Base-by-base conservation (phyloP, 2,329 filamentous ascomycete species). In the Claviceps quebecensis region DNA sequence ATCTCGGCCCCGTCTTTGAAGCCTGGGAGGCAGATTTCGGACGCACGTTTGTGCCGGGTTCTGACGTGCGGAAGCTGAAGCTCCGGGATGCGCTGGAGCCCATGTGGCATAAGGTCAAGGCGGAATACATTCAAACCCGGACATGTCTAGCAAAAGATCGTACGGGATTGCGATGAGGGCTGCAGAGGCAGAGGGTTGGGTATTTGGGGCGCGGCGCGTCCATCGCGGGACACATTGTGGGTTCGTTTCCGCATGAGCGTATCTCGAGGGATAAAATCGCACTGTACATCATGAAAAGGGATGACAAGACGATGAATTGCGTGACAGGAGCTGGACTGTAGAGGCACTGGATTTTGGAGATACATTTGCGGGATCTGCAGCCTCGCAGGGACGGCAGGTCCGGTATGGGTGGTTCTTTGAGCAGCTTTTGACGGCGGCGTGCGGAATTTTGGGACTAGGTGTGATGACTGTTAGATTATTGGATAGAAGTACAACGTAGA, bases 21-120 rank as follows among this genome's bases (percentile, higher is more conserved):
- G 65, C 63, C 0, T 77, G 71, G 71, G 74, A 77, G 57, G 74
- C 74, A 5, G 74, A 76, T 54, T 76, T 76, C 53, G 73, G 73
- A 6, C 70, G 74, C 16, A 77, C 74, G 0, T 77, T 70, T 54
- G 72, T 77, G 3, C 65, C 77, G 0, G 73, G 72, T 4, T 53
- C 67, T 47, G 72, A 76, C 49, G 67, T 69, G 2, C 52, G 60
- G 17, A 77, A 76, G 61, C 62, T 61, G 16, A 63, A 61, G 48
- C 56, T 76, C 14, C 67, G 70, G 2, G 72, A 75, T 51, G 60
- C 68, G 3, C 65, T 75, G 0, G 68, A 74, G 55, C 72, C 72
- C 0, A 61, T 70, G 9, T 77, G 72, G 71, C 56, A 66, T 4
- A 59, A 58, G n/a, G 68, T 74, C 45, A 74, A 73, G 60, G 56